These are phyloP conservation scores for Panellus pusillus DNA, from an alignment of 768 basidiomycete genomes.

Conservation along the genomic window DNA sequence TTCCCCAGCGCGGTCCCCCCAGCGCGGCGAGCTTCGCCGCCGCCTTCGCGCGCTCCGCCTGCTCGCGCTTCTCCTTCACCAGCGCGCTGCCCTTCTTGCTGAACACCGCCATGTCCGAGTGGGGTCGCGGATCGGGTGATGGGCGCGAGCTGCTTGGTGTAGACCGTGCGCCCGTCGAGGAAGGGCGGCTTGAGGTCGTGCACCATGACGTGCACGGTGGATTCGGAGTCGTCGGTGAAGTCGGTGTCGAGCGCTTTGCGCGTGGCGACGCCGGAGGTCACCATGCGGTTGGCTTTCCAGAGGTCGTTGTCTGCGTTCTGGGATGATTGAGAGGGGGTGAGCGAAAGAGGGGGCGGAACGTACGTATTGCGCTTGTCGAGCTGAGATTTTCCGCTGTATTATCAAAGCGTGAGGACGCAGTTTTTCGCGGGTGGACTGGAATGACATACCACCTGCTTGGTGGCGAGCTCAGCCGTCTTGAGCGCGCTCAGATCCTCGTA, in stretches of 20 bases:
- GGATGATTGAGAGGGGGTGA: conserved; percentile 18
- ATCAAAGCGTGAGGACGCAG: conserved; percentile 21
- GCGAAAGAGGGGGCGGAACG: conserved; percentile 30
- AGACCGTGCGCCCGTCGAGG: conserved; percentile 93
- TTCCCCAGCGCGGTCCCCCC: conserved; percentile 96
- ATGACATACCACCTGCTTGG: conserved; percentile 71
- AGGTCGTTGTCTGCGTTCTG: conserved; percentile 97
- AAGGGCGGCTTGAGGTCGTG: conserved; percentile 98
- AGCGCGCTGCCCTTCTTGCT: conserved; percentile 93
- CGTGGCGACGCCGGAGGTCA: conserved; percentile 91
- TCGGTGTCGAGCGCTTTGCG: conserved; percentile 87
- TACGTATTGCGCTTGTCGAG: conserved; percentile 95
- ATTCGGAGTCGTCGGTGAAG: conserved; percentile 95
- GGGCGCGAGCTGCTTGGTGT: conserved; percentile 94
- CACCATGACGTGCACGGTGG: conserved; percentile 95
- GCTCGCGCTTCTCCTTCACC: conserved; percentile 94
- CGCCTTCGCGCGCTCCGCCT: conserved; percentile 93
- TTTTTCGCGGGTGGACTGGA: too few species aligned
- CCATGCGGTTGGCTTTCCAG: conserved; percentile 98
- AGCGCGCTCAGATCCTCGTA: conserved; percentile 80
- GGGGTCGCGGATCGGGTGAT: conserved; percentile 91
- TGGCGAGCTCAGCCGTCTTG: conserved; percentile 74
- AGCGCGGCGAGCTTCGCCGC: conserved; percentile 93
- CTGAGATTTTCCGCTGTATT: conserved; percentile 83
- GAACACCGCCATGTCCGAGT: conserved; percentile 96